A percentile compares a stretch with the other conserved stretches of the same genome.
Evolutionary conservation across 2,329 filamentous ascomycete species (phyloP).

Genomic region (Sporothrix inflata): DNA sequence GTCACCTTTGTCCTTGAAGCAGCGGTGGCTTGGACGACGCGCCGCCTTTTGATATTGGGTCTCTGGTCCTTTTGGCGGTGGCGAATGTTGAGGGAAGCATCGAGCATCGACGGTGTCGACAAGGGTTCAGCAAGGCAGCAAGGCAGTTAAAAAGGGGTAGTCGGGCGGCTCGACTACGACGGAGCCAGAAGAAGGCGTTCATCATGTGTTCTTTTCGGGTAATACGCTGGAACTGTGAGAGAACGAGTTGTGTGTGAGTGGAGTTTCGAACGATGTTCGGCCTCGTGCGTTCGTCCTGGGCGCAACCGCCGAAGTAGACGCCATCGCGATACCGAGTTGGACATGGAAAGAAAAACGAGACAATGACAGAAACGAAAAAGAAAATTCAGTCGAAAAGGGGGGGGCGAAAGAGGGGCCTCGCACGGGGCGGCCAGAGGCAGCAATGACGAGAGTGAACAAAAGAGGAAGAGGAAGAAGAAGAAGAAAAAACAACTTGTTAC

Average conservation of each 20-base stretch:
- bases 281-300: background rate
- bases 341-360: background rate
- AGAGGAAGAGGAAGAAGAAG: background rate
- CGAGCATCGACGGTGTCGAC: background rate
- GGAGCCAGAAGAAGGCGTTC: slow-evolving; percentile 1
- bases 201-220: slow-evolving; percentile 16
- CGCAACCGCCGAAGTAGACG: background rate
- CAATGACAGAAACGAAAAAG: background rate
- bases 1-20: too few species aligned
- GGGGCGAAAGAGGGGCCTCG: slow-evolving; percentile 8
- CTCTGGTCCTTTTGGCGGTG: background rate
- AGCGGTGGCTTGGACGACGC: background rate
- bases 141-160: background rate
- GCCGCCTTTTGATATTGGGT: background rate
- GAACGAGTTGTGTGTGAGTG: slow-evolving; percentile 15
- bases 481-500: background rate
- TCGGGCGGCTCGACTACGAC: background rate
- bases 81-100: background rate
- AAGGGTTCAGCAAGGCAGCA: slow-evolving; percentile 14
- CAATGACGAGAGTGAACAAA: background rate
- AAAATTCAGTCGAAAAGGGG: background rate
- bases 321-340: background rate
- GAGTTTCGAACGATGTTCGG: slow-evolving; percentile 17
- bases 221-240: background rate
- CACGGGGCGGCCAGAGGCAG: background rate